Percentiles rank a stretch among this genome's conserved stretches.
phyloP scores from a whole-genome alignment of 2,329 filamentous ascomycete genomes.

The Colletotrichum horii region DNA sequence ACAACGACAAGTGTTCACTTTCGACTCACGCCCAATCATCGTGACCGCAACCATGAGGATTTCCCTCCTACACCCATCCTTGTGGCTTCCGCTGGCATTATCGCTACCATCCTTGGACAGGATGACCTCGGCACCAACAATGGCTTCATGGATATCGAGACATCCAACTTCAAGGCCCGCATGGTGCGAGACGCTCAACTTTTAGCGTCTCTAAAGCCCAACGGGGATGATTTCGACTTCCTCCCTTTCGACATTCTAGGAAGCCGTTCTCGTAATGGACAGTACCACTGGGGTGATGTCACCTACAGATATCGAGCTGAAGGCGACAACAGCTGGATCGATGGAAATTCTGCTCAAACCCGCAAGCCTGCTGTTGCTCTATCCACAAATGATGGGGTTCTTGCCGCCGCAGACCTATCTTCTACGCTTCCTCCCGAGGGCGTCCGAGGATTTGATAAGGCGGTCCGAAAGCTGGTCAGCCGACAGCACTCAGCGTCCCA shows the following conservation, averaged over 20 bases:
- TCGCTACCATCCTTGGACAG: neutral
- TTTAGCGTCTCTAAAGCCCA: conserved; percentile 48
- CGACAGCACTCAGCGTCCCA: no score
- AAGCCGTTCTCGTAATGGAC: conserved; percentile 49
- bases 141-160: neutral
- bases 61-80: neutral
- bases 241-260: conserved; percentile 56
- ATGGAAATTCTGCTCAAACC: conserved; percentile 48
- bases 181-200: conserved; percentile 41
- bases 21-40: neutral
- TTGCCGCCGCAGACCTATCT: conserved; percentile 45
- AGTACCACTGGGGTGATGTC: conserved; percentile 64
- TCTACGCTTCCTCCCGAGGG: conserved; percentile 40
- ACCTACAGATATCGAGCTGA: conserved; percentile 57
- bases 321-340: conserved; percentile 45
- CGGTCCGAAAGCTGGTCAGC: no score
- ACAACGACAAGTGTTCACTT: neutral
- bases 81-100: neutral
- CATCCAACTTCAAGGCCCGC: neutral
- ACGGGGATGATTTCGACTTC: conserved; percentile 54
- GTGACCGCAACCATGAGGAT: neutral
- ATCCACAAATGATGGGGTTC: conserved; percentile 12
- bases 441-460: neutral
- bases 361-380: conserved; percentile 40
- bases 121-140: neutral